Conservation (phyloP, 2,329 filamentous ascomycete species). For the Xylaria sp. region DNA sequence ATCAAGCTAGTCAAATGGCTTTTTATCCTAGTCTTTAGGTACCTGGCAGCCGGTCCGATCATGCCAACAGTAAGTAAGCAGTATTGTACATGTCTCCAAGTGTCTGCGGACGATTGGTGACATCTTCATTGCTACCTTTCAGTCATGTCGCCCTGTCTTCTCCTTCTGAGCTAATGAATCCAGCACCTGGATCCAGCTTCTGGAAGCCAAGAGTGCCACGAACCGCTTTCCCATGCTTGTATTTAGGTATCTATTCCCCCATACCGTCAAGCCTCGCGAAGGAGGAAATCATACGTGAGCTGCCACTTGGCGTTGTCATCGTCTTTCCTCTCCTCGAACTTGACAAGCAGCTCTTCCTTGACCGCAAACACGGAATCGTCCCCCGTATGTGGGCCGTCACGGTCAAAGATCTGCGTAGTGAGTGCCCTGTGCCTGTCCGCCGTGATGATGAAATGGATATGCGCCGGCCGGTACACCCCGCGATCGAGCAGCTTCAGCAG, state of each 20-base stretch:
- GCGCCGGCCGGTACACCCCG: conserved; percentile 67
- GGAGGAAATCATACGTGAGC: conserved; percentile 68
- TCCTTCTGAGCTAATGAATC: too few species aligned
- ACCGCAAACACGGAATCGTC: conserved; percentile 66
- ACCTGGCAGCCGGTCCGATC: too few species aligned
- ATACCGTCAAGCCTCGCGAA: conserved; percentile 20
- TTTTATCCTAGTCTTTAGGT: too few species aligned
- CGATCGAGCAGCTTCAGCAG: conserved; percentile 66
- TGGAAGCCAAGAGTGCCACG: background rate
- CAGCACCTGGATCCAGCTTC: too few species aligned
- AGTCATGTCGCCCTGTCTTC: background rate
- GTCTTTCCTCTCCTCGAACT: conserved; percentile 53
- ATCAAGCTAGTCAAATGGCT: too few species aligned
- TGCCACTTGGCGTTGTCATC: conserved; percentile 65
- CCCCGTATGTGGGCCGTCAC: conserved; percentile 68
- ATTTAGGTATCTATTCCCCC: background rate
- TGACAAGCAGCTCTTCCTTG: conserved; percentile 61
- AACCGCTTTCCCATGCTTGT: background rate
- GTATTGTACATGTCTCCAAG: background rate
- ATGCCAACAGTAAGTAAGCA: background rate
- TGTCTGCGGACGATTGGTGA: background rate
- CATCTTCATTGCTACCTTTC: background rate
- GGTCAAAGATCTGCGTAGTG: conserved; percentile 80
- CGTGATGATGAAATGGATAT: conserved; percentile 68
- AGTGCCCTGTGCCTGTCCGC: conserved; percentile 60